phyloP scores from a whole-genome alignment of 2,329 filamentous ascomycete species.

The Emmonsia crescens region DNA sequence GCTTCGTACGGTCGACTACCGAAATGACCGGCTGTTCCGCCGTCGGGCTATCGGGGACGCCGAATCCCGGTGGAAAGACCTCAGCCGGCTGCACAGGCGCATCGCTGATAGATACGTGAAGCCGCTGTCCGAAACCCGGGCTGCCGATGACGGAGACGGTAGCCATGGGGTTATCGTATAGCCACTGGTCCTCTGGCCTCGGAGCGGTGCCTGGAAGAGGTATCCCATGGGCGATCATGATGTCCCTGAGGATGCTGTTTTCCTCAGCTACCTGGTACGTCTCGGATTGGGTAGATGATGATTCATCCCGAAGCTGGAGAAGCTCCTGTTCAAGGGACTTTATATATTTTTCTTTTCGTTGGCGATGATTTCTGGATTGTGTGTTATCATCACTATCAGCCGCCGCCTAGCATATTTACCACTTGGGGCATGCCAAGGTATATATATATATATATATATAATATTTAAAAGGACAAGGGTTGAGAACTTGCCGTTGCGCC shows the following conservation, averaged over 20 bases:
- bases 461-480: not conserved
- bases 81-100: slow-evolving; percentile 1
- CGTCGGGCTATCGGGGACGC: not conserved
- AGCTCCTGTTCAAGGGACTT: slow-evolving; percentile 21
- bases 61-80: slow-evolving; percentile 10
- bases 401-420: not conserved
- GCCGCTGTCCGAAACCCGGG: slow-evolving; percentile 12
- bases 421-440: not conserved
- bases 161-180: slow-evolving; percentile 7
- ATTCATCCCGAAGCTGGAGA: slow-evolving; percentile 17
- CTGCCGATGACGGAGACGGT: slow-evolving; percentile 11
- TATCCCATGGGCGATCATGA: slow-evolving; percentile 15
- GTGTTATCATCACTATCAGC: not conserved
- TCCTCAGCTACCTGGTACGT: slow-evolving; percentile 12
- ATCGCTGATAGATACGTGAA: slow-evolving; percentile 9
- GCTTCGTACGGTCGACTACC: not conserved
- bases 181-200: not conserved
- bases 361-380: slow-evolving; percentile 21
- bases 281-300: slow-evolving; percentile 11
- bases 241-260: slow-evolving; percentile 15
- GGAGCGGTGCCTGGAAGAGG: slow-evolving; percentile 4
- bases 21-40: not conserved
- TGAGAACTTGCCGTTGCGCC: slow-evolving; percentile 19
- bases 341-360: slow-evolving; percentile 23
- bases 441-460: slow-evolving; percentile 1